phyloP scores from a whole-genome alignment of 2,329 filamentous ascomycete species.

The Colletotrichum australisinense region DNA sequence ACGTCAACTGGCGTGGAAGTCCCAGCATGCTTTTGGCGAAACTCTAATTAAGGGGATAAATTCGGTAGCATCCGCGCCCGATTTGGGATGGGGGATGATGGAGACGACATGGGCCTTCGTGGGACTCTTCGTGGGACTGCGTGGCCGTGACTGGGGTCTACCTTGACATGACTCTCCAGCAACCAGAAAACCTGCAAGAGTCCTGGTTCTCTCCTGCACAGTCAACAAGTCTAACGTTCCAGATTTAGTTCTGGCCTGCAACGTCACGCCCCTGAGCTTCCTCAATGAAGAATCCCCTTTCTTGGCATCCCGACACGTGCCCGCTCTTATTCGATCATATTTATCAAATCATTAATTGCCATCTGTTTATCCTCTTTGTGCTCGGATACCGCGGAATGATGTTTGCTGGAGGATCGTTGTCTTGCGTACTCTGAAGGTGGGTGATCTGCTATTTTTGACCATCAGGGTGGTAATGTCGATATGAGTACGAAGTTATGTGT shows the following conservation, averaged over 20 bases:
- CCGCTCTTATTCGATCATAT: background rate
- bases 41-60: slow-evolving; percentile 16
- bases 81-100: slow-evolving; percentile 9
- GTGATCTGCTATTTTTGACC: too few species aligned
- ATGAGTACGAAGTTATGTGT: background rate
- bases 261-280: background rate
- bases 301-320: background rate
- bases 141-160: background rate
- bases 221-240: slow-evolving; percentile 1
- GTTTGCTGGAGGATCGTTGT: background rate
- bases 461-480: background rate
- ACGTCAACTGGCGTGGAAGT: background rate
- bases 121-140: background rate
- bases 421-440: background rate
- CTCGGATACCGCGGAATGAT: background rate
- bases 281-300: background rate
- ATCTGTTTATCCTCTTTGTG: background rate
- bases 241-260: slow-evolving; percentile 8
- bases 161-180: slow-evolving; percentile 5
- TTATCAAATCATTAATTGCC: background rate
- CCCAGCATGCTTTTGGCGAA: background rate
- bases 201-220: background rate
- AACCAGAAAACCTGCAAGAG: background rate
- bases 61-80: slow-evolving; percentile 19
- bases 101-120: background rate